Base-by-base conservation (phyloP, 805 yeast genomes). In the Candida silvicultrix region DNA sequence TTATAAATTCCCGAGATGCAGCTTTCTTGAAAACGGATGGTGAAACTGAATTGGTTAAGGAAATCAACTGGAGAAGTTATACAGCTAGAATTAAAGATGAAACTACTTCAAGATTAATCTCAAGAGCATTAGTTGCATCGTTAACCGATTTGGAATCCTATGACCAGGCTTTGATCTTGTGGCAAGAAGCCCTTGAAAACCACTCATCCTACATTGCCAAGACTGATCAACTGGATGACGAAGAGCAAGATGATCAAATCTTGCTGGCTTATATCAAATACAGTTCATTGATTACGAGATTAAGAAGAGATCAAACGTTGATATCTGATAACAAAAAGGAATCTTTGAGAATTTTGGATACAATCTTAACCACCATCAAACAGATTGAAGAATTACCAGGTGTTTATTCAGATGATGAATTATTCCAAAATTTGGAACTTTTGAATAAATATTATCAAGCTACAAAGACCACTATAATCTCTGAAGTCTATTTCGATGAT, bases 381-480 rank as follows among this genome's bases (percentile, higher is more conserved):
- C 83, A 83, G 52, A 65, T 89, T 40, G 71, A 76, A 57, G 96
- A 89, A 49, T 73, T 94, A 43, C 97, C 97, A 0, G 98, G 98
- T 71, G 96, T 92, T 18, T 81, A 85, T 58, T 86, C 87, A 44
- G 96, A 89, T 60, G 94, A 85, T 44, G 81, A 75, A 20, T 71
- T 92, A 45, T 62, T 69, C 50, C 65, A 67, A 7, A 77, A 83
- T 9, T 68, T 94, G 39, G 72, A 69, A 12, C 54, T 72, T 15
- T 65, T 88, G 54, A 66, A 68, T 28, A 57, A 60, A 9, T 79
- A 69, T 49, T 85, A 75, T 62, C 55, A 58, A n/a, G 65, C 74
- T 35, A 54, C 64, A 43, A 77, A 77, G 53, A 56, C 71, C 14
- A 54, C 65, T 25, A 61, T 68, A 18, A 57, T 84, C 18, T 77